These are phyloP conservation scores for Ustilago trichophora DNA, from an alignment of 1,284 basidiomycete species.

Conservation along the genomic window DNA sequence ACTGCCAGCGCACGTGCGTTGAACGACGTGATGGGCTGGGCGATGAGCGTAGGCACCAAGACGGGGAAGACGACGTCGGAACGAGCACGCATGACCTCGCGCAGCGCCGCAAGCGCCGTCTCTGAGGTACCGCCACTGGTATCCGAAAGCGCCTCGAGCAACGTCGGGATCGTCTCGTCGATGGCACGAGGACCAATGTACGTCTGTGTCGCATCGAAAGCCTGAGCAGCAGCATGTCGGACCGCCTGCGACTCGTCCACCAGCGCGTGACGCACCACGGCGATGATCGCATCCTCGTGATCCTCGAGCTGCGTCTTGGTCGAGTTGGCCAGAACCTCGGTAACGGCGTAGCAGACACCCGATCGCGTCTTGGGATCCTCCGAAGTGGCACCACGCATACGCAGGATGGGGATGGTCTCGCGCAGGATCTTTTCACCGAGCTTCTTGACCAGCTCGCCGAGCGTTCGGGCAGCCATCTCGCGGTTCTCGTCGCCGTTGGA, in stretches of 20 bases:
- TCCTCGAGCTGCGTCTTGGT: conserved; percentile 85
- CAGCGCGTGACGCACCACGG: conserved; percentile 77
- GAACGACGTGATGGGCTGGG: conserved; percentile 90
- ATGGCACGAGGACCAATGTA: conserved; percentile 89
- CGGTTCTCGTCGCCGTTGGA: conserved; percentile 84
- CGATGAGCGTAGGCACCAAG: conserved; percentile 91
- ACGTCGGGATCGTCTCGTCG: conserved; percentile 93
- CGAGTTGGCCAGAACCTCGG: conserved; percentile 88
- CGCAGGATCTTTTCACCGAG: conserved; percentile 91
- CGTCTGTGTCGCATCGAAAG: conserved; percentile 93
- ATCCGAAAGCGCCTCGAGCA: conserved; percentile 81
- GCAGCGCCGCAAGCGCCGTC: conserved; percentile 88
- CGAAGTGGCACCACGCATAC: conserved; percentile 73
- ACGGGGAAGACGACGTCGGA: conserved; percentile 89
- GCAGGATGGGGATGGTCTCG: conserved; percentile 83
- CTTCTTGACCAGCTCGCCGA: conserved; percentile 86
- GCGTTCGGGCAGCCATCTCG: conserved; percentile 74
- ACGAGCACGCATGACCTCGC: conserved; percentile 75
- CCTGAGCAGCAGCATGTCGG: conserved; percentile 88
- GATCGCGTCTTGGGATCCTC: conserved; percentile 80
- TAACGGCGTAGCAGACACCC: conserved; percentile 86
- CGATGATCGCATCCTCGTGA: conserved; percentile 88
- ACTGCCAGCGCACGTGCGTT: conserved; percentile 92
- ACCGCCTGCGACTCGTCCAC: conserved; percentile 88
- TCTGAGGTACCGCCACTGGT: conserved; percentile 77